Conservation (phyloP, 148 eudicot species). For the Rhododendron kiyosumense region DNA sequence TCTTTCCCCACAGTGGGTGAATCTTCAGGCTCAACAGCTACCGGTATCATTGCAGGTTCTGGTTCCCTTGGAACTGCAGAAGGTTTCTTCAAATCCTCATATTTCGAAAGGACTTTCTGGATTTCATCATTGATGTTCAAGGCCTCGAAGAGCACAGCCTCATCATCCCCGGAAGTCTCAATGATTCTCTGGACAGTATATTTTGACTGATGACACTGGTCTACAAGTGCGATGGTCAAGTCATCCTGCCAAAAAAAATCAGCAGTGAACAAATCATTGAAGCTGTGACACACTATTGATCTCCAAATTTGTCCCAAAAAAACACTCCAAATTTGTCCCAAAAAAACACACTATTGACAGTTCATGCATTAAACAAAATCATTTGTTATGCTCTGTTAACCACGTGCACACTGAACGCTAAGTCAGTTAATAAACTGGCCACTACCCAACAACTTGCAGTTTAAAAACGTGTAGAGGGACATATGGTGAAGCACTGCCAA, state of each 20-base stretch:
- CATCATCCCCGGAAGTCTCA: slow-evolving; percentile 77
- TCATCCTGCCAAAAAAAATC: slow-evolving; percentile 60
- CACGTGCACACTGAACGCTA: not conserved
- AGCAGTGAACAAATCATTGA: not conserved
- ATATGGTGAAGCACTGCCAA: not conserved
- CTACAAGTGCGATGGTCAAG: slow-evolving; percentile 74
- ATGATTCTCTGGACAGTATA: slow-evolving; percentile 66
- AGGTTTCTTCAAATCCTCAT: slow-evolving; percentile 66
- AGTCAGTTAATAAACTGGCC: not conserved
- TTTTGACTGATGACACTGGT: slow-evolving; percentile 79
- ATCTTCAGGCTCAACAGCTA: slow-evolving; percentile 87
- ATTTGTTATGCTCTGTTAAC: not conserved
- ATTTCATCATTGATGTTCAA: slow-evolving; percentile 90
- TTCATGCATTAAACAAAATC: not conserved
- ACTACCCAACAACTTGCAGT: not conserved
- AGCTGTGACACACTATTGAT: not conserved
- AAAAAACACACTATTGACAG: too few species aligned
- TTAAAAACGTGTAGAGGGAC: not conserved
- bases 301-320: not conserved
- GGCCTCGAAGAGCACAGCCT: slow-evolving; percentile 92
- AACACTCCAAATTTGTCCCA: not conserved
- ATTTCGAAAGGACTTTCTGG: slow-evolving; percentile 71
- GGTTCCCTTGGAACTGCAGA: slow-evolving; percentile 38
- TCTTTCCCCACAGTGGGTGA: slow-evolving; percentile 62
- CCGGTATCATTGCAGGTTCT: slow-evolving; percentile 86